phyloP scores from a whole-genome alignment of 345 rosid genomes.

The Citropsis articulata region DNA sequence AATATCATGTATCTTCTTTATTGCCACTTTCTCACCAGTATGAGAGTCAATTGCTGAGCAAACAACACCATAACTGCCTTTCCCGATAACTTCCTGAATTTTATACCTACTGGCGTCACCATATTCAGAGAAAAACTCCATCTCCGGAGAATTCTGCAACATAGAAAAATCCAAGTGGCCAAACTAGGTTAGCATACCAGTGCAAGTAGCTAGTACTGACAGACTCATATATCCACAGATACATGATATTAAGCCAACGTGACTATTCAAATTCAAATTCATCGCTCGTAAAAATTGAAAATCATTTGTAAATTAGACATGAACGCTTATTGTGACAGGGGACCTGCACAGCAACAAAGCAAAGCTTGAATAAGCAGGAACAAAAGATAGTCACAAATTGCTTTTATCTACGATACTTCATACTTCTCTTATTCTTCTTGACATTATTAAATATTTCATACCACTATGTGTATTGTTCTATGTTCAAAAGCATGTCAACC shows the following conservation, averaged over 20 bases:
- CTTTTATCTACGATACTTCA: not conserved
- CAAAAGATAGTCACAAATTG: not conserved
- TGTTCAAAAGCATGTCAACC: constrained; percentile 1
- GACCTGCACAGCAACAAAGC: not conserved
- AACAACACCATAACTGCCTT: constrained; percentile 94
- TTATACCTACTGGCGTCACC: constrained; percentile 84
- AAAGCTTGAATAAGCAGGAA: not conserved
- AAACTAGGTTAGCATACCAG: not conserved
- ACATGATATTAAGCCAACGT: not conserved
- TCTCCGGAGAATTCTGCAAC: constrained; percentile 68
- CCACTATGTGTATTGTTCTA: not conserved
- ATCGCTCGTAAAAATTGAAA: not conserved
- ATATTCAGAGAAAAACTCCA: constrained; percentile 90
- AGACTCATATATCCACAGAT: not conserved
- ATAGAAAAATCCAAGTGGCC: constrained; percentile 9
- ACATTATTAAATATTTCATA: not conserved
- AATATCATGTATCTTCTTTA: constrained; percentile 86
- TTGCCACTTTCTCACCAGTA: constrained; percentile 84
- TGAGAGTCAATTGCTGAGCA: constrained; percentile 88
- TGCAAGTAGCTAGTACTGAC: not conserved
- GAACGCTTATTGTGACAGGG: not conserved
- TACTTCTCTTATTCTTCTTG: not conserved
- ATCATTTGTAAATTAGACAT: not conserved
- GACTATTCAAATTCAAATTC: not conserved
- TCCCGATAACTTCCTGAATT: constrained; percentile 90